A percentile compares a stretch with the other conserved stretches of the same genome.
phyloP scores from a whole-genome alignment of 768 basidiomycete species.

The Boletus vermiculosoides region DNA sequence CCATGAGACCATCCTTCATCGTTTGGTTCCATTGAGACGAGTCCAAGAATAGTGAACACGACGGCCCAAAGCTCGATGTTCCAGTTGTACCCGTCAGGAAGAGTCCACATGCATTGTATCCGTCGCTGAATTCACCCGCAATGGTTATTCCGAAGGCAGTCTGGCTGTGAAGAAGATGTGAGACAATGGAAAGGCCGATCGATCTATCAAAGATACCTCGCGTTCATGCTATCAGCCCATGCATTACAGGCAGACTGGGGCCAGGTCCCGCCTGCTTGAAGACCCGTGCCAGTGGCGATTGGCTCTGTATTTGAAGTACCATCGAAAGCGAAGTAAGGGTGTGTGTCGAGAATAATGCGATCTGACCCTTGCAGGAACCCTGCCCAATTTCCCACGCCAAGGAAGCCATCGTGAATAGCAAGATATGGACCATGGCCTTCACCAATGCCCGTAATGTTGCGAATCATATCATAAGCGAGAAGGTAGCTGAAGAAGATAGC shows the following conservation, averaged over 20 bases:
- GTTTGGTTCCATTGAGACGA: conserved; percentile 51
- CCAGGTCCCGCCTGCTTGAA: conserved; percentile 45
- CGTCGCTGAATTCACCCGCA: conserved; percentile 75
- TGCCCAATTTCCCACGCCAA: conserved; percentile 43
- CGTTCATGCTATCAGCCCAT: conserved; percentile 60
- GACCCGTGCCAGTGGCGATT: conserved; percentile 33
- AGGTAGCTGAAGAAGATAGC: conserved; percentile 45
- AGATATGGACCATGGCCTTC: conserved; percentile 58
- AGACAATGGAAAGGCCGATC: not conserved
- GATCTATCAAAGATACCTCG: conserved; percentile 26
- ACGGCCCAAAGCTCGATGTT: conserved; percentile 26
- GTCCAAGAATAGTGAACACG: conserved; percentile 47
- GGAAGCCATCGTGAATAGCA: conserved; percentile 65
- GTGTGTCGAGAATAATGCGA: conserved; percentile 60
- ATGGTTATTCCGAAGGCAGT: conserved; percentile 65
- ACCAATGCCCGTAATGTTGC: conserved; percentile 71
- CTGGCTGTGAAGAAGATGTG: conserved; percentile 33
- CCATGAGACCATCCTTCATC: conserved; percentile 50
- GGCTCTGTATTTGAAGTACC: conserved; percentile 34
- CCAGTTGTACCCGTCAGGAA: conserved; percentile 39
- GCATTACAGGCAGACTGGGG: conserved; percentile 49
- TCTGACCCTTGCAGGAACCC: conserved; percentile 58
- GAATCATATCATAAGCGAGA: conserved; percentile 59
- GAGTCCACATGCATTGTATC: conserved; percentile 64
- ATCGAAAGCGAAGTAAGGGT: conserved; percentile 67